Evolutionary conservation across 495 filamentous ascomycete genomes (phyloP).

Genomic region (Massariosphaeria phaeospora): DNA sequence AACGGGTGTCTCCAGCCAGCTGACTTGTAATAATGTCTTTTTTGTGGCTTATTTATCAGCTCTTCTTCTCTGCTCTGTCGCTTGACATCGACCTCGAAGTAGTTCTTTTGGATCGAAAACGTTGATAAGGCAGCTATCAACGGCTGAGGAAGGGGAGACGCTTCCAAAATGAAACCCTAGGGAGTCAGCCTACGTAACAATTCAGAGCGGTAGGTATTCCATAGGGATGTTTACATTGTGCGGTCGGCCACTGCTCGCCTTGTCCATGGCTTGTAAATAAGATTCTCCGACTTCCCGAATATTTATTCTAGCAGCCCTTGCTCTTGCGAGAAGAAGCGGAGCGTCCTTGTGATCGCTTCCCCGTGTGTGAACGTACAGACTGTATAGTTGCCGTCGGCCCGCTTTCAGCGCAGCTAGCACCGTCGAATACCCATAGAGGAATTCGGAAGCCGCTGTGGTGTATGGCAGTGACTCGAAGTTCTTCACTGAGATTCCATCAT

Average conservation of each 20-base stretch:
- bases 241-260: slow-evolving; percentile 73
- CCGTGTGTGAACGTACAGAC: slow-evolving; percentile 67
- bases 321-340: slow-evolving; percentile 45
- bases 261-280: slow-evolving; percentile 65
- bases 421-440: slow-evolving; percentile 77
- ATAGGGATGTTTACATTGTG: slow-evolving; percentile 61
- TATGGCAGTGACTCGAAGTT: slow-evolving; percentile 57
- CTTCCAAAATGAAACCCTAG: slow-evolving; percentile 74
- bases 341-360: slow-evolving; percentile 28
- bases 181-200: no score
- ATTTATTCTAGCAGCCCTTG: slow-evolving; percentile 52
- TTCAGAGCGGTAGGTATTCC: no score
- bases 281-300: slow-evolving; percentile 50
- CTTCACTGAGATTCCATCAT: no score
- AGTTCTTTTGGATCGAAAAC: background rate
- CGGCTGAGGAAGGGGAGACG: slow-evolving; percentile 69
- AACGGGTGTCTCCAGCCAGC: slow-evolving; percentile 61
- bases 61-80: slow-evolving; percentile 70
- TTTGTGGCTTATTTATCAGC: slow-evolving; percentile 58
- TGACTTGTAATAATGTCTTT: slow-evolving; percentile 36
- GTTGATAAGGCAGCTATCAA: slow-evolving; percentile 59
- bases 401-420: slow-evolving; percentile 77
- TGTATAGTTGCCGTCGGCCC: slow-evolving; percentile 68
- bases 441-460: slow-evolving; percentile 81
- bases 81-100: slow-evolving; percentile 56